phyloP scores from a whole-genome alignment of 495 filamentous ascomycete genomes.

The Usnea hakonensis region DNA sequence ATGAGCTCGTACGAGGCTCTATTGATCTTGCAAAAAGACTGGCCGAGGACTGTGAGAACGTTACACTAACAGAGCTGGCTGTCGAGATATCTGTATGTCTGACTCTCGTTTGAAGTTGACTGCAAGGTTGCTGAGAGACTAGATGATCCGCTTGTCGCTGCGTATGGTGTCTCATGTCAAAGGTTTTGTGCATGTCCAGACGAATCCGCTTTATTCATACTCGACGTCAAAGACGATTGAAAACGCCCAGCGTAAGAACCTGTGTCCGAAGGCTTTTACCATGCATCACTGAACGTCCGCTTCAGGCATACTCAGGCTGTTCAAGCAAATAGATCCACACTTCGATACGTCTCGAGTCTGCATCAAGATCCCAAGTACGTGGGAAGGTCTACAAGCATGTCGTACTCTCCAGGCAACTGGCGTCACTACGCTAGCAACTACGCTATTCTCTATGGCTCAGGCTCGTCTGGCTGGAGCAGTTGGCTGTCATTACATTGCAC shows the following conservation, averaged over 20 bases:
- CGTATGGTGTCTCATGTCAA: not conserved
- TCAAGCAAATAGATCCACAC: not conserved
- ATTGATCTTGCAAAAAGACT: not conserved
- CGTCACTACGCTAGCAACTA: not conserved
- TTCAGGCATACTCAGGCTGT: not conserved
- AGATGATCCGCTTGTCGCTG: slow-evolving; percentile 1
- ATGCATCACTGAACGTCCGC: not conserved
- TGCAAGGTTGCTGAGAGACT: not conserved
- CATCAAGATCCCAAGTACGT: slow-evolving; percentile 1
- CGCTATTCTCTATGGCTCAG: not conserved
- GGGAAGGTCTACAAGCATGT: slow-evolving; percentile 4
- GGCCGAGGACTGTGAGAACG: not conserved
- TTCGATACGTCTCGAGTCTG: not conserved
- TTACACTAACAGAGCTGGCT: not conserved
- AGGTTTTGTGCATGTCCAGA: not conserved
- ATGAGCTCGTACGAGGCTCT: not conserved
- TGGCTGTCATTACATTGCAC: not conserved
- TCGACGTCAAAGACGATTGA: not conserved
- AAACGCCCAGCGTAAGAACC: not conserved
- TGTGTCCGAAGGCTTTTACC: too few species aligned
- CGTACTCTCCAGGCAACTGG: not conserved
- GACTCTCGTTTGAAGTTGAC: not conserved
- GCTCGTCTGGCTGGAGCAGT: not conserved
- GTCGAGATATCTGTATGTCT: slow-evolving; percentile 3
- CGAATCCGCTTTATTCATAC: slow-evolving; percentile 2